Conservation (phyloP, 768 basidiomycete genomes). For the Russula sp. region DNA sequence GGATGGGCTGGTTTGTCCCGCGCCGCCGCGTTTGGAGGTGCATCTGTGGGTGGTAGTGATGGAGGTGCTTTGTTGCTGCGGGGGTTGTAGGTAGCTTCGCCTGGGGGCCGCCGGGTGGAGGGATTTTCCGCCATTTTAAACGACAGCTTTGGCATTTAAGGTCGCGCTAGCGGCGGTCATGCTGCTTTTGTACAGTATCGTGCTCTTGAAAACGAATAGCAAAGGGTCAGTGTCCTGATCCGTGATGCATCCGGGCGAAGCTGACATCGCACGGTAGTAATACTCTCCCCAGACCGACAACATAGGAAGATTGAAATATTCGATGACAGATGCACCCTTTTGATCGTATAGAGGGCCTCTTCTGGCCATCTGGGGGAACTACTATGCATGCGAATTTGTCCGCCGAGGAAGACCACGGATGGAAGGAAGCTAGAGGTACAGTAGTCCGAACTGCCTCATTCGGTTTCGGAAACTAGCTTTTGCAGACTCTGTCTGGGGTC, state of each 20-base stretch:
- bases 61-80: no score
- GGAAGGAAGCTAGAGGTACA: conserved; percentile 62
- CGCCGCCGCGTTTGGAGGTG: no score
- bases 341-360: conserved; percentile 38
- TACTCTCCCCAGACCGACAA: conserved; percentile 84
- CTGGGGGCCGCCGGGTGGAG: no score
- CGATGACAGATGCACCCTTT: conserved; percentile 54
- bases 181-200: no score
- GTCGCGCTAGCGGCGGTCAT: no score
- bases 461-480: conserved; percentile 25
- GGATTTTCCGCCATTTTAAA: no score
- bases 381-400: conserved; percentile 76
- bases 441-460: conserved; percentile 44
- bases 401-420: conserved; percentile 77
- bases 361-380: conserved; percentile 38
- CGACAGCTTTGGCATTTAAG: no score
- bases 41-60: no score
- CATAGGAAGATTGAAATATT: conserved; percentile 68
- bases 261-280: conserved; percentile 59
- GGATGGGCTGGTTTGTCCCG: no score
- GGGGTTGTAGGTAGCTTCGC: no score
- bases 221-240: conserved; percentile 46
- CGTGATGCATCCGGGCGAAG: conserved; percentile 40
- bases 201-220: conserved; percentile 74
- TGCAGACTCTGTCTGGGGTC: not conserved